Percentiles rank a stretch among this genome's conserved stretches.
phyloP scores from a whole-genome alignment of 768 basidiomycete genomes.

The Boletellus ananiceps region DNA sequence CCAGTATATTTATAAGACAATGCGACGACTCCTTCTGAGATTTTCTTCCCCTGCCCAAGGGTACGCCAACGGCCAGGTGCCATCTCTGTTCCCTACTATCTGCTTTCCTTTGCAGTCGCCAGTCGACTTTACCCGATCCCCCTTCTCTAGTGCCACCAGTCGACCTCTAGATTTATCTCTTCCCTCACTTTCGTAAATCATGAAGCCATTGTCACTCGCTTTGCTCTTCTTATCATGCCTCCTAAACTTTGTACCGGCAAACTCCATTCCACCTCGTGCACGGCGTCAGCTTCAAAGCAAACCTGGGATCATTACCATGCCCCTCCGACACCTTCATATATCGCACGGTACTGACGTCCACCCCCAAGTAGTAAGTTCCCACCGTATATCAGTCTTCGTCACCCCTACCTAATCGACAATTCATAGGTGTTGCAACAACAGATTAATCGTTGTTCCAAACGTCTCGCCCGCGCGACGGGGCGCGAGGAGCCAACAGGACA shows the following conservation, averaged over 20 bases:
- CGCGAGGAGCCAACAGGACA: conserved; percentile 46
- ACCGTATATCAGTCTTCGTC: background rate
- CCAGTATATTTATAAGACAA: conserved; percentile 9
- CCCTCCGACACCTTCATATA: conserved; percentile 36
- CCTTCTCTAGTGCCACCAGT: conserved; percentile 9
- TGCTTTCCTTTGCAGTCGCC: conserved; percentile 10
- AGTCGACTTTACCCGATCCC: conserved; percentile 10
- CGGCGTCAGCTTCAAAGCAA: conserved; percentile 11
- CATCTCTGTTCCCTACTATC: conserved; percentile 9
- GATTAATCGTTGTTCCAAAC: conserved; percentile 59
- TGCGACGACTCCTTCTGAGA: background rate
- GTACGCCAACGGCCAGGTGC: conserved; percentile 19
- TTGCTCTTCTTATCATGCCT: conserved; percentile 53
- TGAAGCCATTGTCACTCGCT: conserved; percentile 48
- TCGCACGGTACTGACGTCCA: conserved; percentile 32
- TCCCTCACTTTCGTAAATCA: conserved; percentile 24
- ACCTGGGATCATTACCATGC: conserved; percentile 37
- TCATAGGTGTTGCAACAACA: conserved; percentile 62
- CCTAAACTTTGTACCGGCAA: conserved; percentile 37
- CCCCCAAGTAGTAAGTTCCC: conserved; percentile 40
- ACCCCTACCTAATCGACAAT: background rate
- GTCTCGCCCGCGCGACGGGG: conserved; percentile 67
- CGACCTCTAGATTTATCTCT: conserved; percentile 4
- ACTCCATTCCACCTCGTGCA: conserved; percentile 18
- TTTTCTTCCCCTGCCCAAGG: background rate